These are phyloP conservation scores for Chrysanthemum makinoi DNA, from an alignment of 129 eudicot genomes.

Conservation along the genomic window DNA sequence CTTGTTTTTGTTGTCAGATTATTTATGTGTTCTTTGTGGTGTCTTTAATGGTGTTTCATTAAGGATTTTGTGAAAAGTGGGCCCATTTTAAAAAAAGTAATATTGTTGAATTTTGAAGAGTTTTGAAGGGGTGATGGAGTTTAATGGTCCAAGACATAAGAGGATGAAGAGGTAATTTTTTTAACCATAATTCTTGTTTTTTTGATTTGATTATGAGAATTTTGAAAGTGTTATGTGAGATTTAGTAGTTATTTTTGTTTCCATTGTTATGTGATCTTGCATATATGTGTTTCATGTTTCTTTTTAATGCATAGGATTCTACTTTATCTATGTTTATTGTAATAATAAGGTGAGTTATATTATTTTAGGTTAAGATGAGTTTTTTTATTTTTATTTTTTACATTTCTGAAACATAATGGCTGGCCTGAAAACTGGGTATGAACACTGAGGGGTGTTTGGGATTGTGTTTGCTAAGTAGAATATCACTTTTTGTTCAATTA, in stretches of 20 bases:
- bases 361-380: neutral
- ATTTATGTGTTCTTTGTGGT: conserved; percentile 25
- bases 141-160: conserved; percentile 33
- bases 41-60: conserved; percentile 11
- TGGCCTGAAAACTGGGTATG: too few species aligned
- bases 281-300: neutral
- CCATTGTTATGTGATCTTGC: neutral
- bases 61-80: conserved; percentile 11
- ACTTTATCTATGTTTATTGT: neutral
- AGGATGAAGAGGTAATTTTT: conserved; percentile 27
- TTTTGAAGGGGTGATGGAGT: conserved; percentile 34
- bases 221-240: neutral
- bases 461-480: too few species aligned
- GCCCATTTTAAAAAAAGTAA: neutral
- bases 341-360: neutral
- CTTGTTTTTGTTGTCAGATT: conserved; percentile 48
- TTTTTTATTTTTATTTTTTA: neutral
- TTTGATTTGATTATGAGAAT: conserved; percentile 7
- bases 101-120: conserved; percentile 3
- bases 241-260: too few species aligned
- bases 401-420: neutral
- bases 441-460: too few species aligned
- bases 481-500: too few species aligned
- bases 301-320: neutral
- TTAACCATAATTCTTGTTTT: neutral